Conservation (phyloP, 1,284 basidiomycete genomes). For the Wallemia ichthyophaga region DNA sequence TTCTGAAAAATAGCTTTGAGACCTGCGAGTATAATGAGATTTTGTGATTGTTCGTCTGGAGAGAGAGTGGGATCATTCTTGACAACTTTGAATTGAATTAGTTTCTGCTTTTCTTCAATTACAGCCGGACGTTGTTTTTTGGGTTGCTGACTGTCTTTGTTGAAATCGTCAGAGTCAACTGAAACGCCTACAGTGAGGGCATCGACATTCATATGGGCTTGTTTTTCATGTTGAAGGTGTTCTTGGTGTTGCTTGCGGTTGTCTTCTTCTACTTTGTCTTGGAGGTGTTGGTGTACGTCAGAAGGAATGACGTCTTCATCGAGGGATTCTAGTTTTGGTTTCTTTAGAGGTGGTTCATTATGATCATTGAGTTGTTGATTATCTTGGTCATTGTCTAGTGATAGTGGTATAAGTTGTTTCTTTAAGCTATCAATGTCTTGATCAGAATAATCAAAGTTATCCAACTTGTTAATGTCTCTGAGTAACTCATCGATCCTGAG, state of each 20-base stretch:
- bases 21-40: slow-evolving; percentile 57
- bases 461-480: slow-evolving; percentile 39
- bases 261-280: too few species aligned
- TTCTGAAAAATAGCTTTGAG: slow-evolving; percentile 92
- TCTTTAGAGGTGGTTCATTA: neutral
- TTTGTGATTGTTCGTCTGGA: slow-evolving; percentile 16
- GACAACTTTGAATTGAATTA: slow-evolving; percentile 63
- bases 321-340: neutral
- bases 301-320: neutral
- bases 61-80: slow-evolving; percentile 49
- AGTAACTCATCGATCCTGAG: slow-evolving; percentile 40
- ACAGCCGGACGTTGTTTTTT: slow-evolving; percentile 29
- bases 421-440: slow-evolving; percentile 35
- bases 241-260: too few species aligned
- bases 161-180: neutral
- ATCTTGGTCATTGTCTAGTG: neutral
- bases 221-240: neutral
- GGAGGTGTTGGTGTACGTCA: too few species aligned
- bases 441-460: slow-evolving; percentile 45
- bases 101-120: slow-evolving; percentile 46
- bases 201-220: neutral
- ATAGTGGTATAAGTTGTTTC: slow-evolving; percentile 12
- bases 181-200: neutral
- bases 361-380: too few species aligned
- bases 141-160: neutral